These are phyloP conservation scores for Aspergillus hiratsukae DNA, from an alignment of 2,329 filamentous ascomycete genomes.

Conservation along the genomic window DNA sequence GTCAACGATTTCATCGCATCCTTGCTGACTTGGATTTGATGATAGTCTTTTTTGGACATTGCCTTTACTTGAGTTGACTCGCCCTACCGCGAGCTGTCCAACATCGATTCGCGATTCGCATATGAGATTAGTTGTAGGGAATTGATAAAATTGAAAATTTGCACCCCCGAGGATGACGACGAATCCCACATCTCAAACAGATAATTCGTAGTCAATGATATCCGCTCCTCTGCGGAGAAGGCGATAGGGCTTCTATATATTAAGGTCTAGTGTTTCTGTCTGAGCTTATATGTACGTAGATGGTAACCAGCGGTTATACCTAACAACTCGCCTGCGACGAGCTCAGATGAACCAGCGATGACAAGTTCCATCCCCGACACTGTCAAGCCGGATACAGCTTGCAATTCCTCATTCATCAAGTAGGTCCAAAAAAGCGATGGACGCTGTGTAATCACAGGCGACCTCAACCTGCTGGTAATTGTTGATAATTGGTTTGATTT, in stretches of 20 bases:
- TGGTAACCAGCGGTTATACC: neutral
- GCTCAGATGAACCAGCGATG: neutral
- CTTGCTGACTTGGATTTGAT: conserved; percentile 10
- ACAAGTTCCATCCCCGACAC: neutral
- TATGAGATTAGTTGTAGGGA: neutral
- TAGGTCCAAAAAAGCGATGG: neutral
- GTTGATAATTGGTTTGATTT: conserved; percentile 2
- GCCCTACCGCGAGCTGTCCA: too few relatives aligned
- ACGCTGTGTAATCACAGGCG: conserved; percentile 4
- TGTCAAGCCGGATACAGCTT: neutral
- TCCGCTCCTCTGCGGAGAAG: neutral
- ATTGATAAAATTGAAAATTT: neutral
- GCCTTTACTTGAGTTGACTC: neutral
- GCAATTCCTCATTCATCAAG: neutral
- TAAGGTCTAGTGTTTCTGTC: neutral
- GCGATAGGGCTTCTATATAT: neutral
- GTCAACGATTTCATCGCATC: conserved; percentile 1
- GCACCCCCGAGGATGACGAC: too few relatives aligned
- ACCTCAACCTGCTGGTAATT: neutral
- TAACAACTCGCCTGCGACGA: too few relatives aligned
- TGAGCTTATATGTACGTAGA: neutral
- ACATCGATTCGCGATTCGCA: neutral
- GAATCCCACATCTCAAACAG: neutral
- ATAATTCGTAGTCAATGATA: neutral
- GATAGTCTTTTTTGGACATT: neutral